Evolutionary conservation across 805 yeast genomes (phyloP).

Genomic region (Ascoidea tarda): DNA sequence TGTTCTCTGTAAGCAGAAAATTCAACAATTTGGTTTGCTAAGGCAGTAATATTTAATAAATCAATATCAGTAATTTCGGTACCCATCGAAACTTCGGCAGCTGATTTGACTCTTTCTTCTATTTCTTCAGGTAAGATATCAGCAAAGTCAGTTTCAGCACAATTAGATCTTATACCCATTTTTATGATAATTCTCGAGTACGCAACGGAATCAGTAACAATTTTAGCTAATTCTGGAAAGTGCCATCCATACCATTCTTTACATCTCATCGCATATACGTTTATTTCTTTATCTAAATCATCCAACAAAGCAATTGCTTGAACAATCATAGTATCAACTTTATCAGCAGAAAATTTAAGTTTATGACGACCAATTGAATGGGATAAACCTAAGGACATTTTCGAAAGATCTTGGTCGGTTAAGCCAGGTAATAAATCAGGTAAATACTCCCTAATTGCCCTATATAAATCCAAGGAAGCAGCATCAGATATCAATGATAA

Average conservation of each 20-base stretch:
- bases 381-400: slow-evolving; percentile 97
- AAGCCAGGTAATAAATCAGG: slow-evolving; percentile 93
- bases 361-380: slow-evolving; percentile 98
- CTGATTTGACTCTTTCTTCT: slow-evolving; percentile 84
- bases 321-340: slow-evolving; percentile 97
- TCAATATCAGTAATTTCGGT: slow-evolving; percentile 93
- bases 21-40: slow-evolving; percentile 94
- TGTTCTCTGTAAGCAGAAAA: slow-evolving; percentile 95
- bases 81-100: slow-evolving; percentile 99
- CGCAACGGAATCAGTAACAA: slow-evolving; percentile 90
- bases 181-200: slow-evolving; percentile 86
- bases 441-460: slow-evolving; percentile 89
- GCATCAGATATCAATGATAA: slow-evolving; percentile 88
- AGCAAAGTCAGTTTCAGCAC: slow-evolving; percentile 80
- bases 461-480: slow-evolving; percentile 83
- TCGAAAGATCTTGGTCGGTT: slow-evolving; percentile 67
- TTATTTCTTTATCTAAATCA: slow-evolving; percentile 93
- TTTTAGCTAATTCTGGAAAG: slow-evolving; percentile 98
- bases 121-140: slow-evolving; percentile 85
- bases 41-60: slow-evolving; percentile 71
- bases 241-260: slow-evolving; percentile 99
- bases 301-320: slow-evolving; percentile 97
- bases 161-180: slow-evolving; percentile 91
- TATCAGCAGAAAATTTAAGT: slow-evolving; percentile 93
- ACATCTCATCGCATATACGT: slow-evolving; percentile 97